Evolutionary conservation across 2,329 filamentous ascomycete genomes (phyloP).

Genomic region (Cadophora gregata): DNA sequence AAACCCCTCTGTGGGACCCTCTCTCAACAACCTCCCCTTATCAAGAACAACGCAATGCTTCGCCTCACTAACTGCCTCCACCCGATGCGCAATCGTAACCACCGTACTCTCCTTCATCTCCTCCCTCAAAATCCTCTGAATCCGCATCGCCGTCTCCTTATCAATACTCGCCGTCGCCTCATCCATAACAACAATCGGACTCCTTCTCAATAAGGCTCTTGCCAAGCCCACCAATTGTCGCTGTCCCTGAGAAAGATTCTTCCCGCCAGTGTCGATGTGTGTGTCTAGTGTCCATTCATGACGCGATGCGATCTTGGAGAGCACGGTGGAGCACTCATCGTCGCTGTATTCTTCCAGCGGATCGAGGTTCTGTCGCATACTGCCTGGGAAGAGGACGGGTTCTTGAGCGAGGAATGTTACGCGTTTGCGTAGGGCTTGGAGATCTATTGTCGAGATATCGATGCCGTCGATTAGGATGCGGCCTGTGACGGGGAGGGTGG

Average conservation of each 20-base stretch:
- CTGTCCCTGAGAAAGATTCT: slow-evolving; percentile 69
- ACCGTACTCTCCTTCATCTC: slow-evolving; percentile 65
- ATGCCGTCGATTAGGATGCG: slow-evolving; percentile 65
- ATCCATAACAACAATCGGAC: slow-evolving; percentile 67
- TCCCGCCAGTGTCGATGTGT: slow-evolving; percentile 63
- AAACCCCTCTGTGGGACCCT: slow-evolving; percentile 30
- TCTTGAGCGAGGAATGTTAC: slow-evolving; percentile 73
- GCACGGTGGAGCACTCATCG: slow-evolving; percentile 57
- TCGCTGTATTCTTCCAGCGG: slow-evolving; percentile 63
- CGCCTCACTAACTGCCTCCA: slow-evolving; percentile 65
- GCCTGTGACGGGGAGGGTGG: slow-evolving; percentile 59
- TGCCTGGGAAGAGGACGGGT: slow-evolving; percentile 68
- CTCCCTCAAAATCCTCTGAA: slow-evolving; percentile 60
- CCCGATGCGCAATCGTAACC: slow-evolving; percentile 68
- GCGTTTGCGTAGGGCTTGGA: slow-evolving; percentile 63
- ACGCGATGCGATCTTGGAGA: slow-evolving; percentile 58
- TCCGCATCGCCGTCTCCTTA: slow-evolving; percentile 61
- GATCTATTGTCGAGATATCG: slow-evolving; percentile 64
- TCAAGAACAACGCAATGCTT: slow-evolving; percentile 50
- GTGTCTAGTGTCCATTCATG: slow-evolving; percentile 63
- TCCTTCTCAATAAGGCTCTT: slow-evolving; percentile 65
- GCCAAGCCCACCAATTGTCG: slow-evolving; percentile 69
- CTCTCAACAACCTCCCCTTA: slow-evolving; percentile 39
- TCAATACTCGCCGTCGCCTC: slow-evolving; percentile 71
- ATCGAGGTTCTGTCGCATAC: slow-evolving; percentile 66